These are phyloP conservation scores for Apiotrichum laibachii DNA, from an alignment of 1,284 basidiomycete species.

Conservation along the genomic window DNA sequence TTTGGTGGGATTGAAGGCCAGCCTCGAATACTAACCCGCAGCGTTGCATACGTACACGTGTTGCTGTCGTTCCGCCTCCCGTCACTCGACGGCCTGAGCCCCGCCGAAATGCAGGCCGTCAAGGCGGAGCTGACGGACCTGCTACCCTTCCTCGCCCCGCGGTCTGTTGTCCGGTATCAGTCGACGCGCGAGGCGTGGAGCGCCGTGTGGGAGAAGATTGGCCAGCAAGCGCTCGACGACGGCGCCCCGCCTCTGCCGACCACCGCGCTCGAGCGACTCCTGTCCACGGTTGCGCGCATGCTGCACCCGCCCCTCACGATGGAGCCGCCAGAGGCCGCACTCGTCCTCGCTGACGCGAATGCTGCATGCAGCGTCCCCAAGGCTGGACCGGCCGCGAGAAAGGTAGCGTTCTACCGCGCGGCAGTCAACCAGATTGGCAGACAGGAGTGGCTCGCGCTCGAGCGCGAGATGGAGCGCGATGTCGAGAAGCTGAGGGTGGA, in stretches of 20 bases:
- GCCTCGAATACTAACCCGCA: constrained; percentile 13
- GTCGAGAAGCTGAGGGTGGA: constrained; percentile 22
- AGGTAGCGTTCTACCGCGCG: constrained; percentile 44
- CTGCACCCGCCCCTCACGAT: constrained; percentile 39
- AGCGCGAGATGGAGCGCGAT: constrained; percentile 30
- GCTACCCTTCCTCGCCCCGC: constrained; percentile 40
- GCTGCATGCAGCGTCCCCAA: constrained; percentile 20
- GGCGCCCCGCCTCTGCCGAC: constrained; percentile 4
- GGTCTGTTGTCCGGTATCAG: constrained; percentile 38
- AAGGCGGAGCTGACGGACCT: constrained; percentile 25
- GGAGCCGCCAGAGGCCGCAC: constrained; percentile 24
- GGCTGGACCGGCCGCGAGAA: constrained; percentile 25
- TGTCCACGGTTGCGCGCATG: constrained; percentile 24
- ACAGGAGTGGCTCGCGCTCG: constrained; percentile 36
- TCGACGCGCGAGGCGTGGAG: constrained; percentile 37
- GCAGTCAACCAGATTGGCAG: constrained; percentile 30
- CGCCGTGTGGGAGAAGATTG: constrained; percentile 38
- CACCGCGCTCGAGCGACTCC: constrained; percentile 23
- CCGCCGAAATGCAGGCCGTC: constrained; percentile 7
- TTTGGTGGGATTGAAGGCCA: constrained; percentile 40
- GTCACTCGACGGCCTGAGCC: constrained; percentile 21
- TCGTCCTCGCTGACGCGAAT: constrained; percentile 37
- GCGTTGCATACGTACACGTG: constrained; percentile 44
- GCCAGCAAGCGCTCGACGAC: not conserved
- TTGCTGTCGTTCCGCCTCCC: constrained; percentile 40